These are phyloP conservation scores for Aspergillus pseudoviridinutans DNA, from an alignment of 2,329 filamentous ascomycete genomes.

Conservation along the genomic window DNA sequence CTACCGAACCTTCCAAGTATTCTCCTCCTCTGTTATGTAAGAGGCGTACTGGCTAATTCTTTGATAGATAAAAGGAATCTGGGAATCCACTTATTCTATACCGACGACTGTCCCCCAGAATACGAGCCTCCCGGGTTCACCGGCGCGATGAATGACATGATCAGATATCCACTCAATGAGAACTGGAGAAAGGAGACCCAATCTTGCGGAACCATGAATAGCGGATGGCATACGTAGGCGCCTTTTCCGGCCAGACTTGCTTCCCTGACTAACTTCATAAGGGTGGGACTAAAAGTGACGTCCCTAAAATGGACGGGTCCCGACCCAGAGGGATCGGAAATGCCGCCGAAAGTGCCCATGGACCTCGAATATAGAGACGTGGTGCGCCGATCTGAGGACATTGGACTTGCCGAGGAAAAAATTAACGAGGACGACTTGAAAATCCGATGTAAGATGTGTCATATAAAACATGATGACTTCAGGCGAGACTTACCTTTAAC, in stretches of 20 bases:
- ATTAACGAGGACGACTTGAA: background rate
- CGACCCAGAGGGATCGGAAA: conserved; percentile 20
- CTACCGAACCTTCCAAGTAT: conserved; percentile 43
- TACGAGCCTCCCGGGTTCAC: conserved; percentile 44
- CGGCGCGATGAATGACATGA: conserved; percentile 19
- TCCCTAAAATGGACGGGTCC: conserved; percentile 29
- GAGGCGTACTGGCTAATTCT: conserved; percentile 3
- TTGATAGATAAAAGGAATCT: conserved; percentile 36
- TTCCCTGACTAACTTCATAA: conserved; percentile 15
- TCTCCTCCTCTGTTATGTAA: background rate
- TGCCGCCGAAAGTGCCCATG: conserved; percentile 21
- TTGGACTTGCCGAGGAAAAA: conserved; percentile 20
- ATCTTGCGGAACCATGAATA: conserved; percentile 30
- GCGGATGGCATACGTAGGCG: conserved; percentile 39
- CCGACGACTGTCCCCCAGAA: conserved; percentile 33
- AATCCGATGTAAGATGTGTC: background rate
- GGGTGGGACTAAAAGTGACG: conserved; percentile 32
- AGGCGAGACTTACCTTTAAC: background rate
- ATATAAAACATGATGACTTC: background rate
- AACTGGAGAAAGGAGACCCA: conserved; percentile 37
- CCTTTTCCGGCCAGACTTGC: background rate
- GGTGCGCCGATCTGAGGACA: conserved; percentile 20
- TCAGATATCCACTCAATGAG: conserved; percentile 35
- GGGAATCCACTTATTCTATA: conserved; percentile 45
- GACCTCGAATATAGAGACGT: conserved; percentile 28